Base-by-base conservation (phyloP, 1,139 yeast species). In the Nakaseomyces uthaithaninus region DNA sequence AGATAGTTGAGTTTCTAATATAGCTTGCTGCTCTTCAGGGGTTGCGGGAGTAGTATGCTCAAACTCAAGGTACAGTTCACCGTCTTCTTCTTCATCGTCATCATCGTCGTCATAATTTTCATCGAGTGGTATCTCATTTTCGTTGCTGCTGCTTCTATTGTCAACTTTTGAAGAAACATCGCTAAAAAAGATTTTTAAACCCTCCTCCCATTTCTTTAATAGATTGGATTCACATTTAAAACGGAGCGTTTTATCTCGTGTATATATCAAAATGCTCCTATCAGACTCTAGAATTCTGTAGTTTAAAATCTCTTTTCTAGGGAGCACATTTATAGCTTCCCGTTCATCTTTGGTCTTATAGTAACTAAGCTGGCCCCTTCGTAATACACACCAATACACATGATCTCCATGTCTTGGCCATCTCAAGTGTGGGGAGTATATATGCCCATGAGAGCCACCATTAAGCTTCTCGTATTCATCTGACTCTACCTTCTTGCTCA, bases 261-360 rank as follows among this genome's bases (percentile, higher is more conserved):
- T 47, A 34, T 48, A 52, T 17, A 52, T 26, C 18, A 43, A 45
- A 12, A 52, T 27, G 23, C 36, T 42, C 27, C 24, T 34, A 17
- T 42, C 44, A 11, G 46, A 46, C n/a, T 28, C 37, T 4, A 34
- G 20, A 3, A 46, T 36, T 22, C 51, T 41, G 39, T 42, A 51
- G 19, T 42, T 63, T 51, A 66, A 54, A 26, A 67, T 58, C 26
- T 65, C 66, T 22, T 56, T 55, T 6, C 62, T 51, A 6, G 61
- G 60, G 15, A 75, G 63, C 10, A 77, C 77, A 38, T 63, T 66
- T 34, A 68, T 62, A 0, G 81, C 76, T 53, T 75, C 74, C 53
- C 75, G 69, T 51, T 77, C 84, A 28, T 67, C 60, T 12, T 69
- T 66, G 50, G 76, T 79, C 51, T 75, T 75, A 55, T 77, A 77